These are phyloP conservation scores for Exophiala oligosperma DNA, from an alignment of 2,329 filamentous ascomycete genomes.

Conservation along the genomic window DNA sequence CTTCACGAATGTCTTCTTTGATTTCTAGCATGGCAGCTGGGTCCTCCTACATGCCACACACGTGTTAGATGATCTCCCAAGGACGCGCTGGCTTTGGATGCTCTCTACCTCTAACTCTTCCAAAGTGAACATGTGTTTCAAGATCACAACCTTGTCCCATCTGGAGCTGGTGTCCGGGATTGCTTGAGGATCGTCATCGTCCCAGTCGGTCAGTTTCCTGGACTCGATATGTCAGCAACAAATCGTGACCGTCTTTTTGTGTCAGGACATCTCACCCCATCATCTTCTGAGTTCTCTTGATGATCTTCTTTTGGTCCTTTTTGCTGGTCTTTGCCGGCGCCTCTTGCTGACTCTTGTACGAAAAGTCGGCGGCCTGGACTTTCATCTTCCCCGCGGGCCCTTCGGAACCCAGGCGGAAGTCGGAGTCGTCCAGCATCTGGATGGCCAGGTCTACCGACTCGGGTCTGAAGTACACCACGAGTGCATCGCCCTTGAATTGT, in stretches of 20 bases:
- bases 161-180: conserved; percentile 57
- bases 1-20: conserved; percentile 89
- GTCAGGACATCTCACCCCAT: conserved; percentile 51
- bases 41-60: conserved; percentile 59
- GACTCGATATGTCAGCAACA: conserved; percentile 20
- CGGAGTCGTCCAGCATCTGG: conserved; percentile 55
- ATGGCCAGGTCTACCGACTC: conserved; percentile 76
- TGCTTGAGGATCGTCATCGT: conserved; percentile 74
- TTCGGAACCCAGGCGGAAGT: conserved; percentile 68
- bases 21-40: conserved; percentile 81
- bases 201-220: conserved; percentile 92
- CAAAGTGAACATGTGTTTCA: conserved; percentile 92
- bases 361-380: conserved; percentile 82
- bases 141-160: conserved; percentile 79
- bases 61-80: conserved; percentile 1
- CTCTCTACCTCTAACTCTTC: conserved; percentile 67
- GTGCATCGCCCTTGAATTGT: conserved; percentile 87
- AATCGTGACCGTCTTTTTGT: conserved; percentile 24
- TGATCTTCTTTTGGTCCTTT: conserved; percentile 83
- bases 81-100: not conserved
- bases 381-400: conserved; percentile 64
- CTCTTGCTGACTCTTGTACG: conserved; percentile 86
- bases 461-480: conserved; percentile 92
- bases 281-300: conserved; percentile 85
- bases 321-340: conserved; percentile 50